phyloP scores from a whole-genome alignment of 768 basidiomycete genomes.

The Lactarius sanguifluus region DNA sequence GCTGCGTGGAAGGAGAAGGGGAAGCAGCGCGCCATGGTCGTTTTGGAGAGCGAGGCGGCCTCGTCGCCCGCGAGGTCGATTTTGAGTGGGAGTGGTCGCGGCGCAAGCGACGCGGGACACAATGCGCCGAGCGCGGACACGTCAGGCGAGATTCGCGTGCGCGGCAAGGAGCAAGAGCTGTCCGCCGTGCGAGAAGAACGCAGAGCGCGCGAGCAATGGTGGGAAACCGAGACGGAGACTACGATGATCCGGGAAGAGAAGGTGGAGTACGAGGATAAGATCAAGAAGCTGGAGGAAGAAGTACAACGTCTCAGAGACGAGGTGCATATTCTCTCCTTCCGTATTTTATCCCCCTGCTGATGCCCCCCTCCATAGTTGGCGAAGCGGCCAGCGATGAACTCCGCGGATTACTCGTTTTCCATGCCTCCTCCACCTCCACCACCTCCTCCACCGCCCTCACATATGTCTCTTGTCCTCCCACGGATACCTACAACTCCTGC shows the following conservation, averaged over 20 bases:
- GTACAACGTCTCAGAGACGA: slow-evolving; percentile 57
- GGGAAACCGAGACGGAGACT: slow-evolving; percentile 41
- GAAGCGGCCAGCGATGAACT: slow-evolving; percentile 9
- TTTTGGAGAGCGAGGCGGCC: background rate
- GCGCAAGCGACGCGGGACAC: background rate
- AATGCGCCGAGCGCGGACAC: slow-evolving; percentile 37
- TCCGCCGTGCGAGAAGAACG: slow-evolving; percentile 55
- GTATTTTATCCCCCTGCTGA: background rate
- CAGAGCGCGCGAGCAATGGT: slow-evolving; percentile 43
- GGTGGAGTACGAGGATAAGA: slow-evolving; percentile 59
- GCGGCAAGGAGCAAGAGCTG: slow-evolving; percentile 64
- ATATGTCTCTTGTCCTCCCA: slow-evolving; percentile 25
- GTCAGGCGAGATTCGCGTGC: slow-evolving; percentile 48
- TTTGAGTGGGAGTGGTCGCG: background rate
- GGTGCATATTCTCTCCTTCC: slow-evolving; percentile 36
- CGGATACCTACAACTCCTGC: slow-evolving; percentile 32
- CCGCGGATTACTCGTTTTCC: slow-evolving; percentile 5
- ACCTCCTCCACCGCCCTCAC: slow-evolving; percentile 24
- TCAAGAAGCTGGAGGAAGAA: slow-evolving; percentile 65
- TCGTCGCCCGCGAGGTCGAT: slow-evolving; percentile 11
- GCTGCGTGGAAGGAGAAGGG: slow-evolving; percentile 33
- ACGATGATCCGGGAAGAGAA: slow-evolving; percentile 44
- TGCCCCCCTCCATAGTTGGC: slow-evolving; percentile 4
- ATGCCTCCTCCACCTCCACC: slow-evolving; percentile 31
- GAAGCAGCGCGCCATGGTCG: slow-evolving; percentile 30